Conservation (phyloP, 2,329 filamentous ascomycete genomes). For the Fusarium nanum region DNA sequence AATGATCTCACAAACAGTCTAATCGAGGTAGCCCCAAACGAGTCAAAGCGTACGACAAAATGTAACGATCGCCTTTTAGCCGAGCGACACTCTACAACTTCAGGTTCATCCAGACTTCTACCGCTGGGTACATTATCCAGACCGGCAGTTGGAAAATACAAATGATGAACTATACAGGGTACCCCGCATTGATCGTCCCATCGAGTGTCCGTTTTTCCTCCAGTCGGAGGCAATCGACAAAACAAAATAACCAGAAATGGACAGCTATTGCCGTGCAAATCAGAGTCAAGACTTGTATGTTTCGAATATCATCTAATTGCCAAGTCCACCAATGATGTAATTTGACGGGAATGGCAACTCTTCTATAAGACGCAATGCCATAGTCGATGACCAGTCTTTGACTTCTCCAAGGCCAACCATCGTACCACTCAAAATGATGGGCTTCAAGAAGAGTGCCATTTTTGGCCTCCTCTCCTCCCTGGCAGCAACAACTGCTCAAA, state of each 20-base stretch:
- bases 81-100: neutral
- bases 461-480: constrained; percentile 5
- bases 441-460: constrained; percentile 16
- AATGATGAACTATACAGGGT: neutral
- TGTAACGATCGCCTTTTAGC: neutral
- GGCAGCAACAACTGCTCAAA: neutral
- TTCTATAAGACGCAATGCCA: neutral
- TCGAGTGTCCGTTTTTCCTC: neutral
- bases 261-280: neutral
- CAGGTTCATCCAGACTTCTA: neutral
- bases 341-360: neutral
- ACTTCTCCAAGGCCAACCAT: neutral
- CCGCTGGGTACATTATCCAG: neutral
- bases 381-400: neutral
- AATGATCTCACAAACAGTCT: accelerated
- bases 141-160: neutral
- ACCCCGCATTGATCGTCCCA: neutral
- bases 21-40: neutral
- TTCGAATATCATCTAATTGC: neutral
- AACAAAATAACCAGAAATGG: neutral
- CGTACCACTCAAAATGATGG: neutral
- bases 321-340: constrained; percentile 2
- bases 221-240: neutral
- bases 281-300: neutral
- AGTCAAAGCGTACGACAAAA: neutral